Base-by-base conservation (phyloP, 441 rosid genomes). In the Populus trichocarpa region DNA sequence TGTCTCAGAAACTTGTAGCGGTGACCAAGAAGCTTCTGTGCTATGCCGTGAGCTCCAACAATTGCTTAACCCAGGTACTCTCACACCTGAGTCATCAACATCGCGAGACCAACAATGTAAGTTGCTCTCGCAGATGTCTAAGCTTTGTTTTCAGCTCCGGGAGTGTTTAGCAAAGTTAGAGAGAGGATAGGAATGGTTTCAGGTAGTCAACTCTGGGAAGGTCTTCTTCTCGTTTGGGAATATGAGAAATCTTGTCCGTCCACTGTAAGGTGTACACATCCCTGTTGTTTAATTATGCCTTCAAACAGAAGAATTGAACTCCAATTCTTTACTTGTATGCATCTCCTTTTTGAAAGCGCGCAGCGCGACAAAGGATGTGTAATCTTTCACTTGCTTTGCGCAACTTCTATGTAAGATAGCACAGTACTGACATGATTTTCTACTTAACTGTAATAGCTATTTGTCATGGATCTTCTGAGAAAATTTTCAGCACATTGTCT, bases 121-220 rank as follows among this genome's bases (percentile, higher is more conserved):
- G 83, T 73, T 88, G 80, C 90, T 94, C 28, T 82, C 82, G 25
- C 84, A 83, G 71, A 72, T 94, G 84, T 84, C 94, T 36, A 86
- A 81, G 75, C 89, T 92, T 84, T 91, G 97, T 77, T 70, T 73
- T 80, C 88, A 82, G 78, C 92, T 95, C 40, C 82, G 80, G 80
- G 90, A 86, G 77, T 80, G 85, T 70, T 83, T 95, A 80, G 72
- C 81, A 40, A 80, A 80, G 75, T 77, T 64, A 6, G 86, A 74
- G 71, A 63, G 82, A 78, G 83, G 70, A 16, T 72, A 78, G 65
- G 70, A 32, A 64, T 35, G 53, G 70, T 64, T 67, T 65, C 6
- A 28, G 23, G 67, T 42, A 25, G 16, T 69, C 61, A 25, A 26
- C 23, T 46, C 42, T 2, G 69, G 28, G 35, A 50, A 68, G 40